phyloP scores from a whole-genome alignment of 768 basidiomycete genomes.

The Zangia roseola region DNA sequence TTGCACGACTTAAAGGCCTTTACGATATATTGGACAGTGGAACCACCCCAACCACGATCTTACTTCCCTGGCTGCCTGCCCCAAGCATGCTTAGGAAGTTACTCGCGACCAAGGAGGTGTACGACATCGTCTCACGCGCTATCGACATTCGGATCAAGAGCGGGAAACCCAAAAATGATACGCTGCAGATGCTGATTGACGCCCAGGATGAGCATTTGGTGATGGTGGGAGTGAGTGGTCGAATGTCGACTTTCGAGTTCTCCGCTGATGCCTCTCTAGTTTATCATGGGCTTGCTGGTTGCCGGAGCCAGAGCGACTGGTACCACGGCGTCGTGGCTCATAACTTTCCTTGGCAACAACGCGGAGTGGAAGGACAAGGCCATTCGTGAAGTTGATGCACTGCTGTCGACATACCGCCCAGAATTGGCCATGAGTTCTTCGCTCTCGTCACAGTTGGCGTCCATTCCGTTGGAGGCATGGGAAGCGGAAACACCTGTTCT shows the following conservation, averaged over 20 bases:
- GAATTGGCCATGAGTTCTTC: constrained; percentile 24
- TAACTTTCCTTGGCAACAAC: constrained; percentile 69
- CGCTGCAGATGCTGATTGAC: constrained; percentile 74
- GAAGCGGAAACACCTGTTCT: constrained; percentile 67
- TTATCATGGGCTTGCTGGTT: constrained; percentile 79
- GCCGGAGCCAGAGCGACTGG: constrained; percentile 82
- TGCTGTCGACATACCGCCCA: constrained; percentile 45
- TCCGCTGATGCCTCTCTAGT: constrained; percentile 43
- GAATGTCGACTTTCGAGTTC: constrained; percentile 15
- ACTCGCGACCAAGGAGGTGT: constrained; percentile 73
- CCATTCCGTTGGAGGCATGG: constrained; percentile 68
- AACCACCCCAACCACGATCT: constrained; percentile 69
- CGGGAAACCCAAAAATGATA: constrained; percentile 59
- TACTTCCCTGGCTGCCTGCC: constrained; percentile 75
- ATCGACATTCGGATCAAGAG: constrained; percentile 58
- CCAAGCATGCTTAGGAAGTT: constrained; percentile 71
- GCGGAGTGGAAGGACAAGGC: constrained; percentile 64
- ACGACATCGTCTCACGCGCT: constrained; percentile 60
- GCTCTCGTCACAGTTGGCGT: constrained; percentile 48
- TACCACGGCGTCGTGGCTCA: constrained; percentile 76
- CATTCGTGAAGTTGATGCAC: constrained; percentile 54
- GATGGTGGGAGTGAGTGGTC: constrained; percentile 60
- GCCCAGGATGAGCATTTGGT: constrained; percentile 64
- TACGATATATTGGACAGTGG: constrained; percentile 69
- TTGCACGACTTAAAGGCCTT: constrained; percentile 58